Base-by-base conservation (phyloP, 768 basidiomycete genomes). In the Clitopilus hobsonii region DNA sequence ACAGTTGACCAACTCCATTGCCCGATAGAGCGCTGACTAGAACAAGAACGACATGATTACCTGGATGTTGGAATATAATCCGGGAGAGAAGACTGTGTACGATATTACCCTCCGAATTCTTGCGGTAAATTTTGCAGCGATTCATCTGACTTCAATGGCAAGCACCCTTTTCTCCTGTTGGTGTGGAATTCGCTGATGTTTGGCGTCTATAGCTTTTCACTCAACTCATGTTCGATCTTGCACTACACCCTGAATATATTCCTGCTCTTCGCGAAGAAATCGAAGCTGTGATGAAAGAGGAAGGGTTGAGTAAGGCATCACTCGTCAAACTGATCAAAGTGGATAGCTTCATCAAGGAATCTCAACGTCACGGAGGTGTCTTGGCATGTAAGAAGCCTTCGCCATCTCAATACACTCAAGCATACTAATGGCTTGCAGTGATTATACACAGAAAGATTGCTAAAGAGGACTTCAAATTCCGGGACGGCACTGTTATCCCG, bases 1-100 rank as follows among this genome's bases (percentile, higher is more conserved):
- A n/a, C 16, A 16, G 20, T 30, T 10, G 10, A n/a, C 23, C n/a
- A n/a, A n/a, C n/a, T n/a, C n/a, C n/a, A n/a, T n/a, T n/a, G n/a
- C n/a, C n/a, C n/a, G n/a, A n/a, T n/a, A n/a, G n/a, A n/a, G n/a
- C n/a, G n/a, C n/a, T n/a, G n/a, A n/a, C n/a, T n/a, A n/a, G n/a
- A n/a, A n/a, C n/a, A n/a, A 79, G 80, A 74, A 75, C 52, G 78
- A 82, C 58, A 59, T 77, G 28, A 67, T 80, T 4, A 69, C 68
- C 32, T 82, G 79, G 79, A 58, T 80, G 6, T 61, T 80, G 32
- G 75, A 74, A 28, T 63, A 63, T 10, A 73, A 74, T 0, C 45
- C 63, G 23, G 69, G 62, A 22, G 67, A 72, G 51, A 61, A 64
- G 16, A 67, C 65, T 0, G 52, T 70, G 7, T 60, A 60, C 18